These are phyloP conservation scores for Fusarium musae DNA, from an alignment of 2,329 filamentous ascomycete species.

Conservation along the genomic window DNA sequence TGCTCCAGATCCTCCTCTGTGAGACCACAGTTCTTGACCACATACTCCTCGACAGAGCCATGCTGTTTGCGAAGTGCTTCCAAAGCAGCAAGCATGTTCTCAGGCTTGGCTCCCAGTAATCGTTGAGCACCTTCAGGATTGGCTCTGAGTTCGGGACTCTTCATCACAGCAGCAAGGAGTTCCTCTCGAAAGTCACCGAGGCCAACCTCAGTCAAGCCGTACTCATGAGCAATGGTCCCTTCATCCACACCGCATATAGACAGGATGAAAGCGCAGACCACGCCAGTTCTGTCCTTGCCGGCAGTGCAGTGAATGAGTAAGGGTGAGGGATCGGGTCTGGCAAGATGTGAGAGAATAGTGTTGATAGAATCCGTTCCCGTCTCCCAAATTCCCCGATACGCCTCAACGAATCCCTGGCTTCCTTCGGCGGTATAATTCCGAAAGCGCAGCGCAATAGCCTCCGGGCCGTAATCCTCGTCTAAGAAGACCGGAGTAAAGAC, in stretches of 20 bases:
- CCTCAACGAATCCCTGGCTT: slow-evolving; percentile 68
- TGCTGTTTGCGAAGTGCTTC: slow-evolving; percentile 68
- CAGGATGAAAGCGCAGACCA: slow-evolving; percentile 74
- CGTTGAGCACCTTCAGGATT: slow-evolving; percentile 57
- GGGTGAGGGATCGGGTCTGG: slow-evolving; percentile 56
- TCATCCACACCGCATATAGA: slow-evolving; percentile 70
- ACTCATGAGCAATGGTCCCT: slow-evolving; percentile 72
- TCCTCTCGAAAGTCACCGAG: slow-evolving; percentile 63
- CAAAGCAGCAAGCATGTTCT: slow-evolving; percentile 61
- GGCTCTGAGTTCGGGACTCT: slow-evolving; percentile 60
- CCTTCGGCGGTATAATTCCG: slow-evolving; percentile 68
- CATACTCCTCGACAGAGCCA: slow-evolving; percentile 72
- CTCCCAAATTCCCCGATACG: slow-evolving; percentile 70
- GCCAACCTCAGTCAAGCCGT: slow-evolving; percentile 72
- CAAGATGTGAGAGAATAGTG: slow-evolving; percentile 65
- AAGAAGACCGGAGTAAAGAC: slow-evolving; percentile 74
- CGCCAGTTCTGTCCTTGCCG: slow-evolving; percentile 81
- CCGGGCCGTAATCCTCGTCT: slow-evolving; percentile 70
- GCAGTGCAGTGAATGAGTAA: slow-evolving; percentile 79
- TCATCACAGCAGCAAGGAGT: slow-evolving; percentile 62
- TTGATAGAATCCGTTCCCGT: slow-evolving; percentile 63
- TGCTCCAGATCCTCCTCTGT: slow-evolving; percentile 63
- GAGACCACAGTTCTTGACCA: slow-evolving; percentile 68
- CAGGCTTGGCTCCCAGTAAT: slow-evolving; percentile 59
- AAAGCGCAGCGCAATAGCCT: slow-evolving; percentile 70